Conservation (phyloP, 345 rosid species). For the Citrus reticulata region DNA sequence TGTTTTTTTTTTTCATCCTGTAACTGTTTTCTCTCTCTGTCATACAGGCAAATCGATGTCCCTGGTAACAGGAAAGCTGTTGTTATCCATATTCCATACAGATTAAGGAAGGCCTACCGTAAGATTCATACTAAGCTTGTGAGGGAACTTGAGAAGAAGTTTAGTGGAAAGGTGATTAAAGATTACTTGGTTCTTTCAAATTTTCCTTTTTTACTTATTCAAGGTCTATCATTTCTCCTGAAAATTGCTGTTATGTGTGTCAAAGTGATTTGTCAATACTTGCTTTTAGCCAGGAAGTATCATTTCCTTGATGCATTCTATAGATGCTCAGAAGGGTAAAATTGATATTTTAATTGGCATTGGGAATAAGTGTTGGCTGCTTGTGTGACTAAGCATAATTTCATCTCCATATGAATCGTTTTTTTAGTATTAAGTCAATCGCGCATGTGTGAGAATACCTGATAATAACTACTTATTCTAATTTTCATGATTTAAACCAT, state of each 20-base stretch:
- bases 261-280: background rate
- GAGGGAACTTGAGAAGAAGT: conserved; percentile 88
- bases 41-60: conserved; percentile 72
- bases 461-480: background rate
- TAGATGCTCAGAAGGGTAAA: background rate
- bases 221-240: too few relatives aligned
- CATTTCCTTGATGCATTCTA: background rate
- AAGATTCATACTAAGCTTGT: conserved; percentile 83
- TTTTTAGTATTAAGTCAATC: background rate
- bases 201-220: background rate
- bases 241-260: background rate
- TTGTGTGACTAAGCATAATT: background rate
- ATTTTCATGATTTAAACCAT: background rate
- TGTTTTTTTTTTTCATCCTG: background rate
- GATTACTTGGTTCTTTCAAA: background rate
- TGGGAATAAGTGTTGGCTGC: background rate
- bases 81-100: conserved; percentile 71
- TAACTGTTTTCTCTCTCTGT: background rate
- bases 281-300: background rate
- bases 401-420: background rate
- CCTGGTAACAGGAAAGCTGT: conserved; percentile 73
- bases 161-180: conserved; percentile 67
- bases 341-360: background rate
- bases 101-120: conserved; percentile 72
- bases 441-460: background rate